These are phyloP conservation scores for Cucumis cinereus DNA, from an alignment of 306 rosid species.

Conservation along the genomic window DNA sequence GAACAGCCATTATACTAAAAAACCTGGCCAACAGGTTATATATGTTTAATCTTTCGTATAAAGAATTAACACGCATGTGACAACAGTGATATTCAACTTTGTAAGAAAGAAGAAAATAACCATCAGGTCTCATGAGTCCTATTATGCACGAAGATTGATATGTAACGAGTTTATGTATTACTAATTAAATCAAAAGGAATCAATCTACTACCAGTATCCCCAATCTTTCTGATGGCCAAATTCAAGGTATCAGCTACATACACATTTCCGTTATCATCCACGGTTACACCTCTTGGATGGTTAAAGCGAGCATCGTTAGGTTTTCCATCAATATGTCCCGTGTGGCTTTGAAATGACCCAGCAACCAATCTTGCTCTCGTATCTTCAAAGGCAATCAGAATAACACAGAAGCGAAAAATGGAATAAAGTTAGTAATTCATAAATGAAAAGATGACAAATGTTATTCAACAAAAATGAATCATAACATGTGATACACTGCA, in stretches of 20 bases:
- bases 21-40: neutral
- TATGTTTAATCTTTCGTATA: neutral
- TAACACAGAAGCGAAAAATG: neutral
- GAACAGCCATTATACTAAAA: neutral
- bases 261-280: constrained; percentile 92
- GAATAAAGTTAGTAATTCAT: neutral
- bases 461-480: neutral
- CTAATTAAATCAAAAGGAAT: constrained; percentile 9
- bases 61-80: neutral
- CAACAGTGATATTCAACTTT: neutral
- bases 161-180: neutral
- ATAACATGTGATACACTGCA: neutral
- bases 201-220: constrained; percentile 65
- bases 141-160: neutral
- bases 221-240: constrained; percentile 88
- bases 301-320: constrained; percentile 89
- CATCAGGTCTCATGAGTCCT: neutral
- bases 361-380: constrained; percentile 96
- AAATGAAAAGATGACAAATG: neutral
- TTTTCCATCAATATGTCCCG: constrained; percentile 90
- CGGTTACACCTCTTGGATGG: constrained; percentile 84
- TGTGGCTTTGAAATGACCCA: constrained; percentile 87
- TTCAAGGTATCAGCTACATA: constrained; percentile 92
- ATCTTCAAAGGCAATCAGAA: constrained; percentile 31
- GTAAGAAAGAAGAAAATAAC: neutral